A percentile compares a stretch with the other conserved stretches of the same genome.
Conservation (phyloP, 2,329 filamentous ascomycete species). For the Ophiostoma perfectum region DNA sequence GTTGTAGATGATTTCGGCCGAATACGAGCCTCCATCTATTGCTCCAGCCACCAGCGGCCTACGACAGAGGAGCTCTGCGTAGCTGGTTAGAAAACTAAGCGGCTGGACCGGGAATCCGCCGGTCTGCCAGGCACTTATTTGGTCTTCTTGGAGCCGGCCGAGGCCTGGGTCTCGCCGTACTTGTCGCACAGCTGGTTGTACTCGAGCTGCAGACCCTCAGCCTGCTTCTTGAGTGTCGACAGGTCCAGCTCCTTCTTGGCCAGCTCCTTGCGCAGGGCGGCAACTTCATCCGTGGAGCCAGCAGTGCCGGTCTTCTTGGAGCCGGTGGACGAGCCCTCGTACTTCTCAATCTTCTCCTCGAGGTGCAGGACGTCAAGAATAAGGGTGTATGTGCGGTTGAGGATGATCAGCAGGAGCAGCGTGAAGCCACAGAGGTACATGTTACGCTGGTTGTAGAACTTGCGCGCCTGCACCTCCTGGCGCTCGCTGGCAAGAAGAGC, state of each 20-base stretch:
- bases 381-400: conserved; percentile 98
- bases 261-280: conserved; percentile 63
- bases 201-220: conserved; percentile 72
- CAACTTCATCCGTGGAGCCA: conserved; percentile 71
- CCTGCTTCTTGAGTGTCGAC: conserved; percentile 87
- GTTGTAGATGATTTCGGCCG: not conserved
- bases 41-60: not conserved
- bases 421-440: conserved; percentile 99
- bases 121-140: conserved; percentile 36
- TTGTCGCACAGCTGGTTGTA: conserved; percentile 83
- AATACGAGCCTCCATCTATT: not conserved
- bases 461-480: conserved; percentile 97
- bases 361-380: conserved; percentile 86
- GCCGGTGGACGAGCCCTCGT: conserved; percentile 59
- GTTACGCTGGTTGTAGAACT: conserved; percentile 99
- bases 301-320: conserved; percentile 52
- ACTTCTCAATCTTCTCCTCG: conserved; percentile 82
- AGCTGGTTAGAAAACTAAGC: not conserved
- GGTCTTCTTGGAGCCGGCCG: conserved; percentile 54
- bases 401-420: conserved; percentile 95
- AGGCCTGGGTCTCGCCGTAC: conserved; percentile 55
- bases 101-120: not conserved
- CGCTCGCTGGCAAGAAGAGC: conserved; percentile 82
- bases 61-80: not conserved
- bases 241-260: conserved; percentile 77